Conservation (phyloP, 164 flowering plant species). For the Akebia trifoliata region DNA sequence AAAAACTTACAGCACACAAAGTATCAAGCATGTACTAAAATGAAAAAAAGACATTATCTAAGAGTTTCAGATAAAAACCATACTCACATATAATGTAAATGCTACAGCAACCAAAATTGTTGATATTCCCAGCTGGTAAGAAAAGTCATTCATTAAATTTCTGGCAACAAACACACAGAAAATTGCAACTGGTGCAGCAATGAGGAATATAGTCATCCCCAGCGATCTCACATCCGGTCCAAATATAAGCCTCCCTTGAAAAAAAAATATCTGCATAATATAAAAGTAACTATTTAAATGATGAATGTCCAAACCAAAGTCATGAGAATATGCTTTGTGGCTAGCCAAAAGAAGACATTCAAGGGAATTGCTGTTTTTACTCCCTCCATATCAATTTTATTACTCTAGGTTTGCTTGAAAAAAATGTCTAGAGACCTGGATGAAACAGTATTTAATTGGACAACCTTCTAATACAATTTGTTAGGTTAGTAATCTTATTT, state of each 20-base stretch:
- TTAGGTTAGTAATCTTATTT: no score
- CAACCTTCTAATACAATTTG: no score
- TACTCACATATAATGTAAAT: slow-evolving; percentile 71
- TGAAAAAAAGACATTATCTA: neutral
- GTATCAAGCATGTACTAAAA: no score
- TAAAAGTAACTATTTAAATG: neutral
- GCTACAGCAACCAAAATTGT: slow-evolving; percentile 62
- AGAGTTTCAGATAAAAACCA: slow-evolving; percentile 4
- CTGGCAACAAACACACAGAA: slow-evolving; percentile 88
- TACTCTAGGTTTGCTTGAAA: no score
- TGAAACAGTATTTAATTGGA: no score
- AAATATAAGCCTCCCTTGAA: slow-evolving; percentile 85
- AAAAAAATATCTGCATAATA: slow-evolving; percentile 68
- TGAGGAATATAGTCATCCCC: slow-evolving; percentile 68
- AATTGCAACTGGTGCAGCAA: slow-evolving; percentile 65
- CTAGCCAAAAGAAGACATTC: neutral
- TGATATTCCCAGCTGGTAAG: slow-evolving; percentile 56
- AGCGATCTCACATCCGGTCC: slow-evolving; percentile 97
- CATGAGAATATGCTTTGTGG: neutral
- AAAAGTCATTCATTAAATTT: slow-evolving; percentile 68
- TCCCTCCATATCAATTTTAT: no score
- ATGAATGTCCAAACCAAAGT: neutral
- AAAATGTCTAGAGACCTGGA: no score
- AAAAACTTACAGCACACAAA: neutral
- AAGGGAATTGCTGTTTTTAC: slow-evolving; percentile 1